Percentiles rank a stretch among this genome's conserved stretches.
Conservation (phyloP, 495 filamentous ascomycete genomes). For the Penicillium canariense region DNA sequence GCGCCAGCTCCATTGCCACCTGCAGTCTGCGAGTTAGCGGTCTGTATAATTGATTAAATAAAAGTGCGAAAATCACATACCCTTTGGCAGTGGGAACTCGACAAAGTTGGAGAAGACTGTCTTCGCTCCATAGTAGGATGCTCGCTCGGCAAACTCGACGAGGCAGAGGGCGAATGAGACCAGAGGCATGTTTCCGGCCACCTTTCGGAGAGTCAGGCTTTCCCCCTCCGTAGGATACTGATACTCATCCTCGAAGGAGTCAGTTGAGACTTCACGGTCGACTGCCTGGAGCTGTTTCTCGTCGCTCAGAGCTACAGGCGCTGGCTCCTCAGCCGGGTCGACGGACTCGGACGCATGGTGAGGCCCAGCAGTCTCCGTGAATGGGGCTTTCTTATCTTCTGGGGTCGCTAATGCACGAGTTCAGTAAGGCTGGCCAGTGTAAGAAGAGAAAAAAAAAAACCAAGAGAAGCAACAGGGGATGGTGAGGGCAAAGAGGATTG, state of each 20-base stretch:
- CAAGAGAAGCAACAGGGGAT: neutral
- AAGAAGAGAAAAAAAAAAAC: neutral
- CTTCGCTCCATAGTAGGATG: constrained; percentile 56
- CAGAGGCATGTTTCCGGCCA: constrained; percentile 50
- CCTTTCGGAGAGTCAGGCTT: constrained; percentile 50
- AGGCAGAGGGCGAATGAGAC: constrained; percentile 53
- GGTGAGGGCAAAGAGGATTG: neutral
- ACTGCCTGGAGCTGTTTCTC: neutral
- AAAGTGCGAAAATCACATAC: constrained; percentile 8
- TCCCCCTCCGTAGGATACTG: constrained; percentile 59
- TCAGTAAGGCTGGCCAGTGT: neutral
- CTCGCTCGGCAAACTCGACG: constrained; percentile 59
- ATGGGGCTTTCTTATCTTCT: neutral
- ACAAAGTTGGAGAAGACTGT: constrained; percentile 62
- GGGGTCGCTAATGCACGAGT: neutral
- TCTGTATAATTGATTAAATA: neutral
- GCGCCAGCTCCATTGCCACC: constrained; percentile 64
- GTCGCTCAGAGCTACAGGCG: neutral
- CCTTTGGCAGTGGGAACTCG: constrained; percentile 48
- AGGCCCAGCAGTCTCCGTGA: neutral
- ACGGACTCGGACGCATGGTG: neutral
- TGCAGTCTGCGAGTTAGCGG: neutral
- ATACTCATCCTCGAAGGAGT: constrained; percentile 29
- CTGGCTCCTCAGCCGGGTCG: neutral
- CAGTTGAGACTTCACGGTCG: neutral